Base-by-base conservation (phyloP, 2,329 filamentous ascomycete species). In the Pezicula neosporulosa region DNA sequence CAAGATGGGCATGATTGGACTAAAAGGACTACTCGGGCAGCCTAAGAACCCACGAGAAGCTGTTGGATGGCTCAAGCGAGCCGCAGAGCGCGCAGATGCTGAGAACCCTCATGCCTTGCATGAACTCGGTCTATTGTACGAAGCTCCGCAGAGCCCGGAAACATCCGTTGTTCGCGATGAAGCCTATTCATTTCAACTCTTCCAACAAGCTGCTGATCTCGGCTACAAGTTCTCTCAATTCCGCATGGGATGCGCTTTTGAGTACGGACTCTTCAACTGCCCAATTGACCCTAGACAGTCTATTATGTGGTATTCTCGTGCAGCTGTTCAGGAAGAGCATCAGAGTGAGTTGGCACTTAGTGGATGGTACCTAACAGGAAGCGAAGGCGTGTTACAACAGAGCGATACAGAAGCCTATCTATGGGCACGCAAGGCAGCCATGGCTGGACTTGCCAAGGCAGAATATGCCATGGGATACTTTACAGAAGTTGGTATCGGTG, bases 381-480 rank as follows among this genome's bases (percentile, higher is more conserved):
- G 83, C 35, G 89, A 95, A 49, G 89, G 89, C 1, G 89, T 97
- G 8, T 73, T 99, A 48, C 84, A 89, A 63, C 93, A 97, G 69
- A 96, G 86, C 66, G 94, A 99, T 62, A 95, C 90, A 0, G 94
- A 99, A 68, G 94, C 94, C 1, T 99, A 97, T 68, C 80, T 99
- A 2, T 99, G 94, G 94, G 93, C 94, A 10, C 80, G 93, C 19
- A 97, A 97, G 71, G 93, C 94, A 2, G 94, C 94, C 0, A 83
- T 86, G 57, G 88, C 90, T 3, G 91, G 93, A 3, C 72, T 97
- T 36, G 85, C 90, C 7, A 99, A 97, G 75, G 94, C 94, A 0
- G 89, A 97, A 72, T 97, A 97, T 71, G 94, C 93, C 0, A 96
- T 99, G 88, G 94, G 94, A 0, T 97, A 97, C 71, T 97, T 96